Percentiles rank a stretch among this genome's conserved stretches.
These are phyloP conservation scores for Hsuehochloa calcarea DNA, from an alignment of 176 grass and related monocot genomes.

Conservation along the genomic window DNA sequence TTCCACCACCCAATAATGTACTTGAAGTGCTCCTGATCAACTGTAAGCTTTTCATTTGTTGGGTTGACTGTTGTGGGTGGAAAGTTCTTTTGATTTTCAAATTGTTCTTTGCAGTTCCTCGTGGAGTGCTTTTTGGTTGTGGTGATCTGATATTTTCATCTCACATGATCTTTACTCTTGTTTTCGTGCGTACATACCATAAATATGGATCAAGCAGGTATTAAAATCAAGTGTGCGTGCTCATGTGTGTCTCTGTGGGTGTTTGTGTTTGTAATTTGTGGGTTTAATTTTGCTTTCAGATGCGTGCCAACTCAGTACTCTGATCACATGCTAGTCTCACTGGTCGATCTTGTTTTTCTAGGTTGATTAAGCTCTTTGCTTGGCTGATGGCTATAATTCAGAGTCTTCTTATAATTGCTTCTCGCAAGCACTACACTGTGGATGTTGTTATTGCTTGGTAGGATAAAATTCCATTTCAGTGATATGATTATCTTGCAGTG, in stretches of 20 bases:
- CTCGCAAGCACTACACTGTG: constrained; percentile 93
- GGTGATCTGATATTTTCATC: constrained; percentile 99
- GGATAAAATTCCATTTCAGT: constrained; percentile 8
- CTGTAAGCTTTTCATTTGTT: constrained; percentile 52
- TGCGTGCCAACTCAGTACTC: neutral
- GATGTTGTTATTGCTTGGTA: constrained; percentile 99
- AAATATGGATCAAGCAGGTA: constrained; percentile 97
- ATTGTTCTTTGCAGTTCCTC: constrained; percentile 73
- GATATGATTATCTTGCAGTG: neutral
- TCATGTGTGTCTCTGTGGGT: neutral
- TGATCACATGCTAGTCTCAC: neutral
- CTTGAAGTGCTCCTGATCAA: constrained; percentile 91
- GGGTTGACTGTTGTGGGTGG: neutral
- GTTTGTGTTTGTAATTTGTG: neutral
- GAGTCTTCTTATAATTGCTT: constrained; percentile 91
- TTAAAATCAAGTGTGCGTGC: neutral
- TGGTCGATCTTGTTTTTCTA: constrained; percentile 34
- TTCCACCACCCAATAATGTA: constrained; percentile 62
- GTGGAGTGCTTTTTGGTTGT: constrained; percentile 85
- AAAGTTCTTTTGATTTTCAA: constrained; percentile 13
- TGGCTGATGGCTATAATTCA: constrained; percentile 91
- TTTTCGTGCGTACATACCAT: constrained; percentile 87
- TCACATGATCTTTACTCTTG: constrained; percentile 97
- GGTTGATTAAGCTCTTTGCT: constrained; percentile 78
- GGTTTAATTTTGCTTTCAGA: neutral